Evolutionary conservation across 352 stramenopile species (phyloP).

Genomic region (Phytophthora ohioensis): DNA sequence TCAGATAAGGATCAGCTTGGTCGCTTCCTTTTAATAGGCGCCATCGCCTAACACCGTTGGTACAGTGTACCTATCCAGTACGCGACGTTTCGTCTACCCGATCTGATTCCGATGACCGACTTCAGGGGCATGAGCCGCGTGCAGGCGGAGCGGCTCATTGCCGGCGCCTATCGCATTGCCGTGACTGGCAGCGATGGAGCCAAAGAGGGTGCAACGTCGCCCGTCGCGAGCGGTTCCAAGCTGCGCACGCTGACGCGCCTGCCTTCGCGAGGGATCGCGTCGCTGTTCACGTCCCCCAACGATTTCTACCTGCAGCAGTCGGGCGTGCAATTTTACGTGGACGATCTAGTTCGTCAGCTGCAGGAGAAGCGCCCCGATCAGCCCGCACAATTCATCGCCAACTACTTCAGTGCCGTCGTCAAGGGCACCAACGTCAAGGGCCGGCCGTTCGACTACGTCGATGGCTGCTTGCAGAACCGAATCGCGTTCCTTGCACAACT

Average conservation of each 20-base stretch:
- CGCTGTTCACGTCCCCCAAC: constrained; percentile 20
- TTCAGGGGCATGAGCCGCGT: constrained; percentile 44
- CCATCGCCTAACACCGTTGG: constrained; percentile 6
- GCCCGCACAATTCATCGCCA: constrained; percentile 47
- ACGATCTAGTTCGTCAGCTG: constrained; percentile 63
- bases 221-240: constrained; percentile 10
- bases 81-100: constrained; percentile 16
- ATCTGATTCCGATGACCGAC: constrained; percentile 18
- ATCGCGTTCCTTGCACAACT: constrained; percentile 55
- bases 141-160: constrained; percentile 55
- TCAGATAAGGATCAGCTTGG: background rate
- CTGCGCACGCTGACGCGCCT: constrained; percentile 28
- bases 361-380: constrained; percentile 59
- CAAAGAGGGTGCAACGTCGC: background rate
- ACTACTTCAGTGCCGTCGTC: constrained; percentile 50
- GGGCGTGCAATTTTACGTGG: constrained; percentile 61
- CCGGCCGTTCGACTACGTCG: constrained; percentile 60
- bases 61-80: constrained; percentile 2
- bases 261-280: constrained; percentile 26
- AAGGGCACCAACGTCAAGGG: constrained; percentile 51
- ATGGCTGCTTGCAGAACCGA: constrained; percentile 64
- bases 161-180: constrained; percentile 47
- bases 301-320: constrained; percentile 66
- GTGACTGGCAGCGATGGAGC: background rate
- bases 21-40: constrained; percentile 14